Percentiles rank a stretch among this genome's conserved stretches.
Evolutionary conservation across 441 rosid species (phyloP).

Genomic region (Pelargonium australe): DNA sequence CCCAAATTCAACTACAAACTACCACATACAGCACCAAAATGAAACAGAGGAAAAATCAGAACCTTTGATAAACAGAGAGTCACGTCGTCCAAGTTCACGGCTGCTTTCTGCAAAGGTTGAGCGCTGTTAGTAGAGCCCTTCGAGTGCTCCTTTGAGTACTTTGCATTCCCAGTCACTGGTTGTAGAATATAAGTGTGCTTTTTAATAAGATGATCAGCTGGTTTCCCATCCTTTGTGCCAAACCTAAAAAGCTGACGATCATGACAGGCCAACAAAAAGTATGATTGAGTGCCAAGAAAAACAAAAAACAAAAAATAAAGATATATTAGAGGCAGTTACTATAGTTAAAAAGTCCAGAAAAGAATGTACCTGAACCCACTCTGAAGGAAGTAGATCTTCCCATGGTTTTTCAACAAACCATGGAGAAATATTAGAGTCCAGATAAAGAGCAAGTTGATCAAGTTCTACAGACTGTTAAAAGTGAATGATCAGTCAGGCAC

Average conservation of each 20-base stretch:
- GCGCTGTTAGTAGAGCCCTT: slow-evolving; percentile 35
- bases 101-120: slow-evolving; percentile 79
- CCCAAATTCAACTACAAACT: slow-evolving; percentile 21
- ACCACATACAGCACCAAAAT: slow-evolving; percentile 17
- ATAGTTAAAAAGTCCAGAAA: slow-evolving; percentile 32
- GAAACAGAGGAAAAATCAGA: slow-evolving; percentile 18
- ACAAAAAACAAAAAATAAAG: slow-evolving; percentile 5
- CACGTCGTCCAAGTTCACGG: slow-evolving; percentile 88
- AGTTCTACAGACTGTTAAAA: slow-evolving; percentile 80
- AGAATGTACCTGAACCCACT: slow-evolving; percentile 85
- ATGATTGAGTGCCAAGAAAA: slow-evolving; percentile 14
- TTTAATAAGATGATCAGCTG: slow-evolving; percentile 50
- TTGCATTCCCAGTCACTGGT: slow-evolving; percentile 94
- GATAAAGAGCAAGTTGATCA: slow-evolving; percentile 86
- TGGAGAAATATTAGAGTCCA: slow-evolving; percentile 86
- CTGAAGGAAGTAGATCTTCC: slow-evolving; percentile 81
- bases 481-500: slow-evolving; percentile 10
- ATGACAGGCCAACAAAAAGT: slow-evolving; percentile 12
- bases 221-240: slow-evolving; percentile 80
- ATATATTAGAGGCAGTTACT: neutral
- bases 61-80: slow-evolving; percentile 96
- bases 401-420: slow-evolving; percentile 85
- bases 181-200: slow-evolving; percentile 79
- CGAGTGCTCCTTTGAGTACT: slow-evolving; percentile 54
- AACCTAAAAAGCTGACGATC: slow-evolving; percentile 68